Evolutionary conservation across 2,329 filamentous ascomycete genomes (phyloP).

Genomic region (Aspergillus transmontanensis): DNA sequence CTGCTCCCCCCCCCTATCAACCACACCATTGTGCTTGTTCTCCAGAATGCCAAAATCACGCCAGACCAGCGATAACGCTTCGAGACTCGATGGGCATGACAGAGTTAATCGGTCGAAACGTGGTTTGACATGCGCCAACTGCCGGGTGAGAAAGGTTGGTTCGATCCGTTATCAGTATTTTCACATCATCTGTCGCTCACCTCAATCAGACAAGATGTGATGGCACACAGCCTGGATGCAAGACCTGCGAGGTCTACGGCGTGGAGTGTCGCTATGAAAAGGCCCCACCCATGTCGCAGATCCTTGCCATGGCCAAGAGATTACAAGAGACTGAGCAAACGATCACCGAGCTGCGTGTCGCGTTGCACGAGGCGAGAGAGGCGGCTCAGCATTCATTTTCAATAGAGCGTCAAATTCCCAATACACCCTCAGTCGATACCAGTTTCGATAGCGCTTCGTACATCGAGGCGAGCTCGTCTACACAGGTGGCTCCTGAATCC

Average conservation of each 20-base stretch:
- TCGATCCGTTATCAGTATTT: background rate
- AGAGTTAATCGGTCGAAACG: background rate
- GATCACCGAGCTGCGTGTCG: background rate
- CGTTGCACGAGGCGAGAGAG: background rate
- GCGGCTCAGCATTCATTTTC: background rate
- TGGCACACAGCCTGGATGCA: background rate
- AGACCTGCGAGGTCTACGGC: background rate
- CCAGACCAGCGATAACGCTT: background rate
- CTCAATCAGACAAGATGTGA: background rate
- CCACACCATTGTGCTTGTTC: background rate
- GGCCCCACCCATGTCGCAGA: slow-evolving; percentile 1
- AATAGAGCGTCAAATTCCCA: background rate
- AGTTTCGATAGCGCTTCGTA: background rate
- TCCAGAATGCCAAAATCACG: background rate
- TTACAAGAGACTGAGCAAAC: background rate
- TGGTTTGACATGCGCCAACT: background rate
- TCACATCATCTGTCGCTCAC: background rate
- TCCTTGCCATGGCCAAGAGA: slow-evolving; percentile 2
- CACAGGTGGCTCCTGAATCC: background rate
- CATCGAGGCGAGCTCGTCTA: background rate
- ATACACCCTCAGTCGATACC: background rate
- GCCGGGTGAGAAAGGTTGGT: slow-evolving; percentile 1
- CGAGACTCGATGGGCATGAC: background rate
- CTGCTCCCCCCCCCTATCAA: background rate
- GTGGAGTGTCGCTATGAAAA: slow-evolving; percentile 2